Conservation (phyloP, 2,329 filamentous ascomycete species). For the Aureobasidium sp. region DNA sequence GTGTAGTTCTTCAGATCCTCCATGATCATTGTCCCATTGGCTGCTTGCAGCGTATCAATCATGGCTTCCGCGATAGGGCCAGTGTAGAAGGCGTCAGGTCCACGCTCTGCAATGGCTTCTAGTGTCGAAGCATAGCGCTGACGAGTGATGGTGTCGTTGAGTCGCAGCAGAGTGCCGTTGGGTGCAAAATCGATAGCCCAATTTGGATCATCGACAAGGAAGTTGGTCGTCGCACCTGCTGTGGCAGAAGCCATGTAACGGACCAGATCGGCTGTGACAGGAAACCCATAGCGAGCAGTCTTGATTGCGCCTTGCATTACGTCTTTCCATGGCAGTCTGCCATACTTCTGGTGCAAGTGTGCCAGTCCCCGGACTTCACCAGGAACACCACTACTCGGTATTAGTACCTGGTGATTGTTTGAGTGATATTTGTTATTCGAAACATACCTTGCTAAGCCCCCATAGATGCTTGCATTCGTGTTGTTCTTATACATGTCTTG, state of each 20-base stretch:
- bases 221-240: constrained; percentile 43
- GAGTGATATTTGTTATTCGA: background rate
- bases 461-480: constrained; percentile 55
- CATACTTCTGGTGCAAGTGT: constrained; percentile 66
- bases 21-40: constrained; percentile 79
- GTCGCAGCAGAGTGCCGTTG: constrained; percentile 60
- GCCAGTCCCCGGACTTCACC: constrained; percentile 72
- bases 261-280: constrained; percentile 63
- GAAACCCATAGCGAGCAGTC: constrained; percentile 66
- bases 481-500: constrained; percentile 80
- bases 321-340: constrained; percentile 46
- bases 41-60: constrained; percentile 56
- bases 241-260: constrained; percentile 57
- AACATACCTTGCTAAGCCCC: constrained; percentile 52
- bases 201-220: constrained; percentile 63
- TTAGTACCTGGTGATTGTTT: background rate
- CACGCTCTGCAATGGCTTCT: constrained; percentile 64
- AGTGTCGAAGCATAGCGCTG: constrained; percentile 75
- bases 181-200: constrained; percentile 89
- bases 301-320: constrained; percentile 67
- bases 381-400: constrained; percentile 50
- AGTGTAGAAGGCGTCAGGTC: constrained; percentile 59
- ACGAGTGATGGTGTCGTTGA: constrained; percentile 72
- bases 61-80: constrained; percentile 66
- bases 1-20: constrained; percentile 69